Conservation (phyloP, 305 asterid genomes). For the Nicotiana rustica region DNA sequence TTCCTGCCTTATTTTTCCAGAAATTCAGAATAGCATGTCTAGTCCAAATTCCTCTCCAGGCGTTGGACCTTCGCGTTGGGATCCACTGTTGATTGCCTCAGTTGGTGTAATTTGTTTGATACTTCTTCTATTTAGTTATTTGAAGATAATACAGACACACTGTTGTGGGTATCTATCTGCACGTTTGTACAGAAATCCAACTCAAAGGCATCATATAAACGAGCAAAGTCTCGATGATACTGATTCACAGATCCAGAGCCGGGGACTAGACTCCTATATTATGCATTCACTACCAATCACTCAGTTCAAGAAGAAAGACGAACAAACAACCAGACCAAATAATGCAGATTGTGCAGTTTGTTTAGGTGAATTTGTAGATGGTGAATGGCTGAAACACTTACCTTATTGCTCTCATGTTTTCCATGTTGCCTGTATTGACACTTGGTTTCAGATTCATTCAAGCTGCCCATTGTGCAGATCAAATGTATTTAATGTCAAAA, state of each 20-base stretch:
- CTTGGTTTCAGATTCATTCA: slow-evolving; percentile 73
- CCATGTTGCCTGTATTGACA: slow-evolving; percentile 66
- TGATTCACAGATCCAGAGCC: slow-evolving; percentile 58
- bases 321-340: slow-evolving; percentile 9
- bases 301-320: slow-evolving; percentile 49
- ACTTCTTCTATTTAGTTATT: slow-evolving; percentile 53
- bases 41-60: slow-evolving; percentile 45
- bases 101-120: slow-evolving; percentile 58
- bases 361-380: slow-evolving; percentile 62
- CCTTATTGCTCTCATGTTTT: slow-evolving; percentile 65
- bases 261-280: slow-evolving; percentile 54
- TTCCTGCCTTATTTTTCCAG: neutral
- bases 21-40: slow-evolving; percentile 44
- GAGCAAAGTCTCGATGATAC: slow-evolving; percentile 52
- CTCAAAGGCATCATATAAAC: slow-evolving; percentile 50
- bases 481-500: slow-evolving; percentile 32
- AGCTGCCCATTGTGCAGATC: slow-evolving; percentile 69
- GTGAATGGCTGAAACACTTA: slow-evolving; percentile 62
- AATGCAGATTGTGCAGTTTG: slow-evolving; percentile 61
- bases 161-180: slow-evolving; percentile 40
- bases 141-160: slow-evolving; percentile 51
- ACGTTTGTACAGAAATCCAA: slow-evolving; percentile 39
- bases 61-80: slow-evolving; percentile 50
- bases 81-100: slow-evolving; percentile 56
- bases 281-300: slow-evolving; percentile 64